Conservation (phyloP, 176 grass and related monocot species). For the Guadua angustifolia region DNA sequence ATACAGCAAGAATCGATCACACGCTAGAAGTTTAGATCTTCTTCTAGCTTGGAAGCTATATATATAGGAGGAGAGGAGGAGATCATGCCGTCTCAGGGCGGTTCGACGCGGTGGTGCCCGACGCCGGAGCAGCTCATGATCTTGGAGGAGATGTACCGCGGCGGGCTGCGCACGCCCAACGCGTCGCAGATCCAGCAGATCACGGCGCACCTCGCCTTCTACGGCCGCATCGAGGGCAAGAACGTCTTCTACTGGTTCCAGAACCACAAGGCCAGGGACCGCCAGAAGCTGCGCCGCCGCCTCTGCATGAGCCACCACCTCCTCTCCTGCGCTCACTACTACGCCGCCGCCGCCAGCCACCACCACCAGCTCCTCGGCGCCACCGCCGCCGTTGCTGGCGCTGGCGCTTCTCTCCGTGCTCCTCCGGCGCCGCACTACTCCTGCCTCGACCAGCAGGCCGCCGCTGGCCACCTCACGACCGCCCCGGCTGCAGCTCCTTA, state of each 20-base stretch:
- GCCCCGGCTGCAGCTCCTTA: neutral
- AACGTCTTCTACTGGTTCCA: slow-evolving; percentile 99
- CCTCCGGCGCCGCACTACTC: neutral
- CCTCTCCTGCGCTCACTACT: slow-evolving; percentile 52
- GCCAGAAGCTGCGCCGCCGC: slow-evolving; percentile 85
- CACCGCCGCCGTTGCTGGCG: neutral
- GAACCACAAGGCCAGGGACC: slow-evolving; percentile 95
- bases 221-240: slow-evolving; percentile 97
- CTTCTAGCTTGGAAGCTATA: neutral
- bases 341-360: slow-evolving; percentile 15
- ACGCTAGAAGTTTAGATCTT: no score
- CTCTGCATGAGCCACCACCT: slow-evolving; percentile 76
- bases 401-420: neutral
- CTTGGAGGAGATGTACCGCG: slow-evolving; percentile 88
- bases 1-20: no score
- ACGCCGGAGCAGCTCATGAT: slow-evolving; percentile 97
- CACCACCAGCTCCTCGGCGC: neutral
- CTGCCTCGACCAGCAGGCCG: slow-evolving; percentile 33
- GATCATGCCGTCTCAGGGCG: neutral
- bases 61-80: neutral
- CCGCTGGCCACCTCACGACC: slow-evolving; percentile 2
- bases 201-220: slow-evolving; percentile 72
- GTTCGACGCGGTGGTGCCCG: slow-evolving; percentile 89
- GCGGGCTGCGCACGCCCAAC: slow-evolving; percentile 79
- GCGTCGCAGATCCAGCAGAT: slow-evolving; percentile 94